Conservation (phyloP, 1,284 basidiomycete genomes). For the Takashimella koratensis region DNA sequence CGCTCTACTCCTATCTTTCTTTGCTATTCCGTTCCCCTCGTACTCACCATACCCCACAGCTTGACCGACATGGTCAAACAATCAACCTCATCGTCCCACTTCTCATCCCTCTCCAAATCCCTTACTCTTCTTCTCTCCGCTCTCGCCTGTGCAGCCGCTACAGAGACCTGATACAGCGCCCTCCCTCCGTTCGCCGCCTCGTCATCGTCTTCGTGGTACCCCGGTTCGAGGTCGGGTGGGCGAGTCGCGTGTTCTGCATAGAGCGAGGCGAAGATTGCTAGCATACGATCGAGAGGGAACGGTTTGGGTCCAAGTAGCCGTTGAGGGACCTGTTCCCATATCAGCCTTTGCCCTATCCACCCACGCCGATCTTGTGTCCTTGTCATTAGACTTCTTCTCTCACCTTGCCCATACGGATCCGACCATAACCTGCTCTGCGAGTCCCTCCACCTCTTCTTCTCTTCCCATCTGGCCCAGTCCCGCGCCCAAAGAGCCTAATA, state of each 20-base stretch:
- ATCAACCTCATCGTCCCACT: constrained; percentile 45
- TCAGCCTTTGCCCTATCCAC: no score
- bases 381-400: no score
- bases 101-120: constrained; percentile 57
- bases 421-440: constrained; percentile 46
- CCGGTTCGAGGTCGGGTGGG: constrained; percentile 37
- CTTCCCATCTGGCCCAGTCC: constrained; percentile 64
- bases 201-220: constrained; percentile 35
- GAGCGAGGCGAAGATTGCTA: constrained; percentile 77
- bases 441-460: constrained; percentile 54
- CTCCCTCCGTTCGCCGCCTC: no score
- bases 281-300: constrained; percentile 75
- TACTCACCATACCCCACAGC: constrained; percentile 41
- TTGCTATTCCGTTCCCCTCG: no score
- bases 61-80: constrained; percentile 36
- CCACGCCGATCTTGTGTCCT: no score
- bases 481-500: constrained; percentile 68
- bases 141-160: constrained; percentile 14
- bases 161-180: constrained; percentile 1
- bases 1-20: no score
- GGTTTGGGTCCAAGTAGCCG: constrained; percentile 72
- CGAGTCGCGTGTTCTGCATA: constrained; percentile 70
- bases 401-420: constrained; percentile 40
- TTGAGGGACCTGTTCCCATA: constrained; percentile 68
- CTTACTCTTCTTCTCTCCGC: constrained; percentile 62